Evolutionary conservation across 116 monocot species (phyloP).

Genomic region (Dioscorea cayenensis): DNA sequence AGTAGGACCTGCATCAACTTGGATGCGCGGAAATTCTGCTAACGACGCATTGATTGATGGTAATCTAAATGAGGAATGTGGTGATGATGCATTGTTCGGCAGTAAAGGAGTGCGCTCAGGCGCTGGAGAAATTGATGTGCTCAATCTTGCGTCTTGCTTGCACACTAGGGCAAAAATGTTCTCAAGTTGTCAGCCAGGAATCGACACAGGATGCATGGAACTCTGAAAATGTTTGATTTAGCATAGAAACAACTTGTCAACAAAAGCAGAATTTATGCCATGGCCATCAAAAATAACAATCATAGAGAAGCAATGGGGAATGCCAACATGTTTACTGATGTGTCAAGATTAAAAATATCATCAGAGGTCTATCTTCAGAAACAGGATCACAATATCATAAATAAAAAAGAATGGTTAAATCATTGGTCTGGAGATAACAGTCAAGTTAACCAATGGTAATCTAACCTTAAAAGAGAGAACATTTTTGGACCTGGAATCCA

Average conservation of each 20-base stretch:
- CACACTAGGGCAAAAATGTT: slow-evolving; percentile 96
- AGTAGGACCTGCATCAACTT: slow-evolving; percentile 24
- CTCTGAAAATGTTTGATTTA: slow-evolving; percentile 30
- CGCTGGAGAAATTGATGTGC: slow-evolving; percentile 32
- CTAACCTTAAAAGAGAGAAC: too few species aligned
- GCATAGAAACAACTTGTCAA: neutral
- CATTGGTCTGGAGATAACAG: too few species aligned
- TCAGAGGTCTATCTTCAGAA: too few species aligned
- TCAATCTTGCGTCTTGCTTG: slow-evolving; percentile 73
- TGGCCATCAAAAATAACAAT: neutral
- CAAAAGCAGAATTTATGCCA: neutral
- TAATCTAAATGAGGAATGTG: slow-evolving; percentile 12
- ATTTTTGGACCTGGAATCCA: too few species aligned
- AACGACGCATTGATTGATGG: slow-evolving; percentile 55
- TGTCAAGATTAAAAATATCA: too few species aligned
- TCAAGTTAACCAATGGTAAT: too few species aligned
- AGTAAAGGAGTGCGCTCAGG: slow-evolving; percentile 70
- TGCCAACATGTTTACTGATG: neutral
- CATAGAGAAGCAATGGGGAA: neutral
- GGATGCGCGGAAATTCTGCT: slow-evolving; percentile 44
- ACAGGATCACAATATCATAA: too few species aligned
- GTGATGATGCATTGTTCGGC: slow-evolving; percentile 22
- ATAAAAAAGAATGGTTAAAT: too few species aligned
- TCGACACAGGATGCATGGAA: slow-evolving; percentile 91
- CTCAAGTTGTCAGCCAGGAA: slow-evolving; percentile 88